Conservation (phyloP, 768 basidiomycete genomes). For the Vararia minispora region DNA sequence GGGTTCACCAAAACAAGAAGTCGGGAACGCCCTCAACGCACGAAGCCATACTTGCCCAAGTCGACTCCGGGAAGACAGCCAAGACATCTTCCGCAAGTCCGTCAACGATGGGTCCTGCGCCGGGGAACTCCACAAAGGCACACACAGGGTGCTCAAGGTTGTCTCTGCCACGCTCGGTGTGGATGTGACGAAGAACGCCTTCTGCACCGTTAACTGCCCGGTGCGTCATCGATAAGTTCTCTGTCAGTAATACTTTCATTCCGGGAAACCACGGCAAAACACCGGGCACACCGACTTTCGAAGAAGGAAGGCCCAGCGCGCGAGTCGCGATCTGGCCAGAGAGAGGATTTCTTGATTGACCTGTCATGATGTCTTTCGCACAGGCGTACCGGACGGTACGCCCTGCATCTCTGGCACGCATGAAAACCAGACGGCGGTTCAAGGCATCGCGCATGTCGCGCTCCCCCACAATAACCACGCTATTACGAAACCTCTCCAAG, state of each 20-base stretch:
- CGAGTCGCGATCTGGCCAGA: fast-evolving
- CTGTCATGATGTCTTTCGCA: background rate
- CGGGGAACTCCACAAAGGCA: background rate
- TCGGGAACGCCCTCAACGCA: background rate
- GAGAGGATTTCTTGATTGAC: background rate
- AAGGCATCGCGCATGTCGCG: background rate
- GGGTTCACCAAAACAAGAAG: background rate
- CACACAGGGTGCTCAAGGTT: background rate
- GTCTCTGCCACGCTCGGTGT: background rate
- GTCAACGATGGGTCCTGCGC: background rate
- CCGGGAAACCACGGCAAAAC: background rate
- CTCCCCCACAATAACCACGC: background rate
- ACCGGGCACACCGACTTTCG: background rate
- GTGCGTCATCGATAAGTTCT: background rate
- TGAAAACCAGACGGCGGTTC: background rate
- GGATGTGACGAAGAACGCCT: background rate
- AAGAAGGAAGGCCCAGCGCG: background rate
- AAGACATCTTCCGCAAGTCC: background rate
- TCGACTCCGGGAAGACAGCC: background rate
- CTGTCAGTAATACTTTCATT: background rate
- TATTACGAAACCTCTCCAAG: background rate
- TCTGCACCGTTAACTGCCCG: background rate
- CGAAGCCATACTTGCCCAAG: no score
- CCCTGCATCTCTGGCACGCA: background rate
- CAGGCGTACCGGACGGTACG: background rate